Evolutionary conservation across 805 yeast species (phyloP).

Genomic region (Candida suzukii): DNA sequence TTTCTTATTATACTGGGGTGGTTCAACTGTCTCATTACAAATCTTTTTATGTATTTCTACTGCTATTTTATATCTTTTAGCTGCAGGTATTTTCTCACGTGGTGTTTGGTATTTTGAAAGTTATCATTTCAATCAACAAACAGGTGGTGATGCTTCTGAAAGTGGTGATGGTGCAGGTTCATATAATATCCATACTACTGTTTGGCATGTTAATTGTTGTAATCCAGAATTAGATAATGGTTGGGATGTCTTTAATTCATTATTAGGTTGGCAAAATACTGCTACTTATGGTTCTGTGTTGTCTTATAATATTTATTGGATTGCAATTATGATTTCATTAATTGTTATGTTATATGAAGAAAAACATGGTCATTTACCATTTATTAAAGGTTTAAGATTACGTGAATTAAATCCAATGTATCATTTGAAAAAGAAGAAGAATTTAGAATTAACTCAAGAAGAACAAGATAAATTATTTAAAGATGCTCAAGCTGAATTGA

Average conservation of each 20-base stretch:
- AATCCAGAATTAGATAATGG: slow-evolving; percentile 88
- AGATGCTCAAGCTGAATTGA: slow-evolving; percentile 26
- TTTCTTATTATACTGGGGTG: slow-evolving; percentile 66
- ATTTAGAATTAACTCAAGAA: slow-evolving; percentile 44
- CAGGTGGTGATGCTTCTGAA: slow-evolving; percentile 96
- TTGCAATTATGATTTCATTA: slow-evolving; percentile 49
- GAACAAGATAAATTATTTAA: slow-evolving; percentile 48
- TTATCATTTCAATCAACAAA: slow-evolving; percentile 49
- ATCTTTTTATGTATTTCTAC: slow-evolving; percentile 84
- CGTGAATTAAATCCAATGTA: slow-evolving; percentile 65
- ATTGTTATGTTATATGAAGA: slow-evolving; percentile 74
- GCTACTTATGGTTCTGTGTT: slow-evolving; percentile 91
- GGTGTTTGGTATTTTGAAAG: slow-evolving; percentile 86
- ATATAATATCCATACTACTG: slow-evolving; percentile 69
- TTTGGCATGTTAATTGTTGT: slow-evolving; percentile 98
- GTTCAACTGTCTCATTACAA: slow-evolving; percentile 77
- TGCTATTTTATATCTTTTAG: slow-evolving; percentile 77
- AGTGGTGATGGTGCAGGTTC: slow-evolving; percentile 93
- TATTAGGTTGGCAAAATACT: slow-evolving; percentile 95
- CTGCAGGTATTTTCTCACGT: slow-evolving; percentile 91
- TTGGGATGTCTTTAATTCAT: slow-evolving; percentile 95
- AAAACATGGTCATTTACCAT: slow-evolving; percentile 75
- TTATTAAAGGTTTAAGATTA: slow-evolving; percentile 40
- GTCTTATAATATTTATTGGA: slow-evolving; percentile 87
- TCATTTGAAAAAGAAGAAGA: slow-evolving; percentile 62